Conservation (phyloP, 1,284 basidiomycete species). For the Ustilago cynodontis region DNA sequence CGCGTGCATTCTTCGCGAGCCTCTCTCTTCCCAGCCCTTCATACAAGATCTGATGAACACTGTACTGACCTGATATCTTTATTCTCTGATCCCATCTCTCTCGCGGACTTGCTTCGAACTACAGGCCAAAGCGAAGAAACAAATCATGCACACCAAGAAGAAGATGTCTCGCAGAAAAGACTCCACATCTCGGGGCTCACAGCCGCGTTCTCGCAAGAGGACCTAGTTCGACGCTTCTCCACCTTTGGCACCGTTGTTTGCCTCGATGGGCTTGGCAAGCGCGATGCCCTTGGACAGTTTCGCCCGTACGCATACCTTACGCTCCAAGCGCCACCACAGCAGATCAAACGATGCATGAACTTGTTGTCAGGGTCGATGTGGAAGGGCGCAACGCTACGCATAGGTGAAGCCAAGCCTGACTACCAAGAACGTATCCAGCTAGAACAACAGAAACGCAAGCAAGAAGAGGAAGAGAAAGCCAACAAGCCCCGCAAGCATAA, state of each 20-base stretch:
- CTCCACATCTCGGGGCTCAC: conserved; percentile 65
- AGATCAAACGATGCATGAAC: conserved; percentile 57
- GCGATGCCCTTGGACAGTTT: conserved; percentile 48
- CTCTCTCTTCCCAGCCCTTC: neutral
- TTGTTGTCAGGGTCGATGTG: conserved; percentile 62
- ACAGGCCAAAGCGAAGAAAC: conserved; percentile 51
- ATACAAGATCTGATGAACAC: neutral
- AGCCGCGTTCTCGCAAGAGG: conserved; percentile 51
- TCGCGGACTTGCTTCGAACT: neutral
- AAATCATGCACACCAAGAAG: conserved; percentile 51
- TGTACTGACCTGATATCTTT: conserved; percentile 12
- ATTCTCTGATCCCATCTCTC: neutral
- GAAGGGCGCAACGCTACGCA: conserved; percentile 64
- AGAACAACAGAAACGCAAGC: conserved; percentile 29
- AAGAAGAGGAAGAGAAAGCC: conserved; percentile 25
- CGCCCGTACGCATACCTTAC: conserved; percentile 59
- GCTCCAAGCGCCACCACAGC: conserved; percentile 44
- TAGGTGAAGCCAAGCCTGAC: conserved; percentile 61
- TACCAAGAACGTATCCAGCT: conserved; percentile 35
- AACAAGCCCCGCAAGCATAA: conserved; percentile 33
- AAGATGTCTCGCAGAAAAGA: conserved; percentile 54
- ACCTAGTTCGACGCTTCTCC: conserved; percentile 55
- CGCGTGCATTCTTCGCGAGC: neutral
- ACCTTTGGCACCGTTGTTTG: conserved; percentile 57
- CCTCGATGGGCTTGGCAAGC: conserved; percentile 51